phyloP scores from a whole-genome alignment of 352 stramenopile genomes.

The Phytophthora hibernalis region DNA sequence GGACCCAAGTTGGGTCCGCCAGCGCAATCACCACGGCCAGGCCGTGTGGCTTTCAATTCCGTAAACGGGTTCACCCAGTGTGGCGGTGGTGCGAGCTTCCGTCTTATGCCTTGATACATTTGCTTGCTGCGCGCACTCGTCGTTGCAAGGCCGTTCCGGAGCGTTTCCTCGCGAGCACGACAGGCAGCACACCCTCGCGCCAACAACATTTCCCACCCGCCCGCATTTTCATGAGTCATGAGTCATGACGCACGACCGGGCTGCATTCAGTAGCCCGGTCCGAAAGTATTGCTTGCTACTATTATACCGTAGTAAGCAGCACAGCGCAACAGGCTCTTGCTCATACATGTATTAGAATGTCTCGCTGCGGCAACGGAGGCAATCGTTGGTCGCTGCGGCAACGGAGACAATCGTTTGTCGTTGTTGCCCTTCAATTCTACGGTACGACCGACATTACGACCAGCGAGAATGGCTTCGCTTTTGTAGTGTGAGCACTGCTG shows the following conservation, averaged over 20 bases:
- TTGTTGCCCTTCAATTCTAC: conserved; percentile 18
- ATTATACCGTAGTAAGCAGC: not conserved
- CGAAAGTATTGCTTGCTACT: not conserved
- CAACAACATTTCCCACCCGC: conserved; percentile 8
- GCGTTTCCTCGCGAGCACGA: conserved; percentile 30
- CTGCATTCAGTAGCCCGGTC: conserved; percentile 1
- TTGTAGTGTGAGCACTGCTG: not conserved
- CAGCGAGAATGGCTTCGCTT: conserved; percentile 8
- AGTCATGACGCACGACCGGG: conserved; percentile 10
- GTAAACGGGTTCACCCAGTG: too few species aligned
- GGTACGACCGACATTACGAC: conserved; percentile 18
- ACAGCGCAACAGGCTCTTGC: not conserved
- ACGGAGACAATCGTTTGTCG: not conserved
- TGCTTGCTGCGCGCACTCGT: too few species aligned
- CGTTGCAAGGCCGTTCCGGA: not conserved
- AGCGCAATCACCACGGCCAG: too few species aligned
- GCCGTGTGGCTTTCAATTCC: too few species aligned
- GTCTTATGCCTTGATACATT: too few species aligned
- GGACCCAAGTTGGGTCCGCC: too few species aligned
- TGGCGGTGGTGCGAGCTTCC: too few species aligned
- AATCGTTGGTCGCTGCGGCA: not conserved
- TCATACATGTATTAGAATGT: too few species aligned
- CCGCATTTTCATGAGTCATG: conserved; percentile 10
- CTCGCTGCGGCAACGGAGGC: not conserved
- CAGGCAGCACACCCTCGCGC: conserved; percentile 12